Base-by-base conservation (phyloP, 2,329 filamentous ascomycete species). In the Coccinonectria pachysandricola region DNA sequence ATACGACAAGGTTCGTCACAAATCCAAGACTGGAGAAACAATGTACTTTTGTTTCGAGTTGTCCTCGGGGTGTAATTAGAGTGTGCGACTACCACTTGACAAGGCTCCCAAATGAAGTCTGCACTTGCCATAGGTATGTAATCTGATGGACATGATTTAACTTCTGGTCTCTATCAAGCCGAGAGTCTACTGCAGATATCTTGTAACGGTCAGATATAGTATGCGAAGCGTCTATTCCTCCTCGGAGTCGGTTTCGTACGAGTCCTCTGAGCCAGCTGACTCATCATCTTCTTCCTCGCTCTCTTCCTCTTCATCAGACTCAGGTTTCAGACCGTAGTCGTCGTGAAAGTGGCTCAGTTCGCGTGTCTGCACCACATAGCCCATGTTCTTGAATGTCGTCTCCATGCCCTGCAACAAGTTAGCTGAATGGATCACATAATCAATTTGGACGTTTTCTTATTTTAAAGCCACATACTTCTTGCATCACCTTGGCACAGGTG, bases 401-500 rank as follows among this genome's bases (percentile, higher is more conserved):
- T 79, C 72, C 42, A 94, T 74, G 33, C 69, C 70, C 85, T 93
- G 26, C 12, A 11, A 29, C 31, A 13, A 37, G 28, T 42, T 37
- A 36, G 31, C 29, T 21, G n/a, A 25, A 4, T 10, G 6, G 7
- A 19, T 9, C 4, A 14, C 8, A 13, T 22, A n/a, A 4, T 14
- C 12, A 4, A 3, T 12, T 6, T 14, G 8, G 12, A 7, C 7
- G 16, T 10, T 19, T 4, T 12, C 22, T 19, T 12, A 8, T 17
- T 9, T 12, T 12, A 7, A 6, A 17, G 15, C 12, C 9, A 65
- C 75, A 59, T 60, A 91, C 84, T 65, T 94, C 83, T 43, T 78
- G 68, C 71, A 95, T 80, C 24, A 85, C 71, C 10, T 80, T 79
- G 12, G 85, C 82, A 51, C 88, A 95, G 6, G 88, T 94, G 26